These are phyloP conservation scores for Boletus rubropictus DNA, from an alignment of 768 basidiomycete species.

Conservation along the genomic window DNA sequence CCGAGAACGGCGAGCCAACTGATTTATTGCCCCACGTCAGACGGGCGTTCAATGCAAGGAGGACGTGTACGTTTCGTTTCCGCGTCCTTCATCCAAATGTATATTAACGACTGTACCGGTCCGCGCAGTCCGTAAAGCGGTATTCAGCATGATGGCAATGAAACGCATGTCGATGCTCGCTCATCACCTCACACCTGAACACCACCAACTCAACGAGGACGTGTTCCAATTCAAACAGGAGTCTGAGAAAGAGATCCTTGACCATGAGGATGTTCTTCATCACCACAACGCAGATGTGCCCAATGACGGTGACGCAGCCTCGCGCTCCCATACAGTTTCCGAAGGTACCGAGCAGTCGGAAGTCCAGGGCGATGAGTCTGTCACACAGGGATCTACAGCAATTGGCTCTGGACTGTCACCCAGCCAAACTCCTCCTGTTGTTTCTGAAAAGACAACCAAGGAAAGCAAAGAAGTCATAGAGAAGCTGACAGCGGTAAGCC, in stretches of 20 bases:
- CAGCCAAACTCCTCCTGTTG: not conserved
- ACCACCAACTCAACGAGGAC: slow-evolving; percentile 50
- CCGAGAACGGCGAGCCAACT: slow-evolving; percentile 50
- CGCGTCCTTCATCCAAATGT: not conserved
- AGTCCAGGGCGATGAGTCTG: not conserved
- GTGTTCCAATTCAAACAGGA: slow-evolving; percentile 73
- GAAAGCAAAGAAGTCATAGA: slow-evolving; percentile 24
- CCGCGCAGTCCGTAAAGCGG: slow-evolving; percentile 76
- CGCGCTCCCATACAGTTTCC: not conserved
- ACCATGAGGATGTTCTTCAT: slow-evolving; percentile 44
- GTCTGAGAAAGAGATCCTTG: slow-evolving; percentile 50
- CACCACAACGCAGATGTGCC: slow-evolving; percentile 36
- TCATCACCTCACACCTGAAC: slow-evolving; percentile 36
- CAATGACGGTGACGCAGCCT: not conserved
- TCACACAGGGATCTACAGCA: slow-evolving; percentile 2
- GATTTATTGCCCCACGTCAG: slow-evolving; percentile 87
- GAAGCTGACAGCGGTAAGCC: slow-evolving; percentile 23
- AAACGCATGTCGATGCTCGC: slow-evolving; percentile 64
- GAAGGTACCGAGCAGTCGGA: not conserved
- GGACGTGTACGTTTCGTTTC: slow-evolving; percentile 56
- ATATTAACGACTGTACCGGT: slow-evolving; percentile 3
- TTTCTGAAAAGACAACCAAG: slow-evolving; percentile 9
- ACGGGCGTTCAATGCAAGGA: slow-evolving; percentile 84
- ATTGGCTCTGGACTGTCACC: slow-evolving; percentile 1
- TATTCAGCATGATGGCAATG: slow-evolving; percentile 80